Evolutionary conservation across 306 rosid genomes (phyloP), one percentile per base, ranked within the genome.

Genomic region (Albizia julibrissin): DNA sequence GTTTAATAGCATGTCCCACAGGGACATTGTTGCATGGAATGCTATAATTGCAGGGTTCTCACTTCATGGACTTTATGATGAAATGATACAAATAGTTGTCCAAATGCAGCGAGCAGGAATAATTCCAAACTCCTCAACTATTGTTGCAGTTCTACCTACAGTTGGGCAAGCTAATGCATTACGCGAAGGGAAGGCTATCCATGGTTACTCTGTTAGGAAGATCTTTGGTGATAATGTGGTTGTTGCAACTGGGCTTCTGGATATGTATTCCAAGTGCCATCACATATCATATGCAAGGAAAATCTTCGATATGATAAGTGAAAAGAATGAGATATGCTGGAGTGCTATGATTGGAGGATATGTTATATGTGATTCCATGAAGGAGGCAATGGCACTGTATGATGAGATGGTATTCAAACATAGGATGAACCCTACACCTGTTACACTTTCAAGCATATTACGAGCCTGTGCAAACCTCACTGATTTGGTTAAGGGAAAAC

Each of bases 291-390:
- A 77, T 80, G 83, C 85, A 6, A 65, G 81, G 77, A 85, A 83
- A 68, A 82, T 85, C 54, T 87, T 87, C 61, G 22, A 85, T 62
- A 27, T 59, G 44, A 80, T 85, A 29, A 77, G 77, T 70, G 76
- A 67, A 8, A 87, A 85, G 78, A 85, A 85, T 69, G 85, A 87
- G 47, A 80, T 88, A 85, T 85, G 87, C 19, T 88, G 91, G 88
- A 85, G 84, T 37, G 91, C 88, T 85, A 88, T 88, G 91, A 88
- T 88, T 85, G 91, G 88, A 66, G 91, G 88, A 77, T 80, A 74
- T 56, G 87, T 85, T 76, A n/a, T 52, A 27, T 85, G 81, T 74
- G 81, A 83, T 83, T 88, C 65, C 83, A 88, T 77, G 87, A 74
- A 22, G 72, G 82, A 85, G 80, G 91, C 91, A 61, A 69, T 88